Conservation (phyloP, 1,284 basidiomycete genomes). For the Cutaneotrichosporon sp. region DNA sequence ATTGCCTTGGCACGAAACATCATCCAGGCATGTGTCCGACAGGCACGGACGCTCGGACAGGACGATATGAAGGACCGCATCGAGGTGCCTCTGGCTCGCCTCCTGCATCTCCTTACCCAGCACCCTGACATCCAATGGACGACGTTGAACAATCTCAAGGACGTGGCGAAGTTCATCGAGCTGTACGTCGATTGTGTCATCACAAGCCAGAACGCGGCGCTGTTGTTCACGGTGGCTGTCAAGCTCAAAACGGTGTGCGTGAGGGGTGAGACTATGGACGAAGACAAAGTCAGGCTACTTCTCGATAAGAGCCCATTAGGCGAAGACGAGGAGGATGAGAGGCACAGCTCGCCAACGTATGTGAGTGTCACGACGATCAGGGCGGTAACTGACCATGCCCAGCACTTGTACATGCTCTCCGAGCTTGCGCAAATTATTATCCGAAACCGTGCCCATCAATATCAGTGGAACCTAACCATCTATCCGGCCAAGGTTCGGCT, state of each 20-base stretch:
- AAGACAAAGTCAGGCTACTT: slow-evolving; percentile 11
- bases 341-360: slow-evolving; percentile 6
- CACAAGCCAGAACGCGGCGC: slow-evolving; percentile 68
- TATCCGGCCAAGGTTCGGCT: slow-evolving; percentile 76
- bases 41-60: slow-evolving; percentile 29
- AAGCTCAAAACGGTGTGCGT: slow-evolving; percentile 80
- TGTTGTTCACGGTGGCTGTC: slow-evolving; percentile 75
- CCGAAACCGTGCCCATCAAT: slow-evolving; percentile 60
- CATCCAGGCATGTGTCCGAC: slow-evolving; percentile 14
- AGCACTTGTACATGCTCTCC: slow-evolving; percentile 84
- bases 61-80: slow-evolving; percentile 63
- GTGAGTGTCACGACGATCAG: slow-evolving; percentile 4
- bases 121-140: slow-evolving; percentile 59
- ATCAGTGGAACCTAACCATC: slow-evolving; percentile 70
- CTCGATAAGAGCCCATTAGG: slow-evolving; percentile 51
- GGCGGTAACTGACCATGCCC: slow-evolving; percentile 8
- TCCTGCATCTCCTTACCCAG: slow-evolving; percentile 83
- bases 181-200: slow-evolving; percentile 78
- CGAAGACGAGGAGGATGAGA: slow-evolving; percentile 60
- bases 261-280: slow-evolving; percentile 12
- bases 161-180: slow-evolving; percentile 79
- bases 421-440: slow-evolving; percentile 87
- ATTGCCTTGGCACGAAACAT: slow-evolving; percentile 25
- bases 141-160: slow-evolving; percentile 57
- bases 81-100: slow-evolving; percentile 76